phyloP scores from a whole-genome alignment of 192 early-diverging fungal species.

The Thamnidium elegans region DNA sequence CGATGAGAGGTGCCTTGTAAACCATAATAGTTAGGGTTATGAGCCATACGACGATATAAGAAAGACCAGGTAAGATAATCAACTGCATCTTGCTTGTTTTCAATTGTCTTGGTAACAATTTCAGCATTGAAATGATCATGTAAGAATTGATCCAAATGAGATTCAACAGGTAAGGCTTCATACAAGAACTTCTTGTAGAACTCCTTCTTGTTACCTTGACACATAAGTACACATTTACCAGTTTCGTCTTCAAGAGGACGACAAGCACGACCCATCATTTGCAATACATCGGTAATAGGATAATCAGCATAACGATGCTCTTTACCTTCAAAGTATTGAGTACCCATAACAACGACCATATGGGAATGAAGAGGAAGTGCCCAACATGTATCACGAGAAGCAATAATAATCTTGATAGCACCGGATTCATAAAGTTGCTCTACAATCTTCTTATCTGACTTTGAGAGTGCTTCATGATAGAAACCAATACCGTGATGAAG shows the following conservation, averaged over 20 bases:
- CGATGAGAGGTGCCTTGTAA: slow-evolving; percentile 83
- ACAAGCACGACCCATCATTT: slow-evolving; percentile 97
- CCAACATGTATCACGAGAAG: slow-evolving; percentile 92
- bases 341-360: slow-evolving; percentile 94
- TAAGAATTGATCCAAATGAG: slow-evolving; percentile 88
- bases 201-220: slow-evolving; percentile 89
- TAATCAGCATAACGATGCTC: slow-evolving; percentile 97
- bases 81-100: slow-evolving; percentile 97
- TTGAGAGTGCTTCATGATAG: slow-evolving; percentile 86
- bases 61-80: slow-evolving; percentile 99
- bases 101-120: slow-evolving; percentile 91
- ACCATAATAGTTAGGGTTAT: slow-evolving; percentile 97
- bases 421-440: slow-evolving; percentile 70
- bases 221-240: slow-evolving; percentile 90
- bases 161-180: slow-evolving; percentile 94
- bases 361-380: slow-evolving; percentile 78
- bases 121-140: slow-evolving; percentile 98
- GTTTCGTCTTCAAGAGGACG: slow-evolving; percentile 58
- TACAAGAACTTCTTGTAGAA: slow-evolving; percentile 98
- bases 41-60: slow-evolving; percentile 91
- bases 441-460: slow-evolving; percentile 71
- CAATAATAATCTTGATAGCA: slow-evolving; percentile 87
- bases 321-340: slow-evolving; percentile 90
- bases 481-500: slow-evolving; percentile 83
- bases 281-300: slow-evolving; percentile 89